A percentile compares a stretch with the other conserved stretches of the same genome.
These are phyloP conservation scores for Backusella tuberculispora DNA, from an alignment of 192 early-diverging fungal species.

Conservation along the genomic window DNA sequence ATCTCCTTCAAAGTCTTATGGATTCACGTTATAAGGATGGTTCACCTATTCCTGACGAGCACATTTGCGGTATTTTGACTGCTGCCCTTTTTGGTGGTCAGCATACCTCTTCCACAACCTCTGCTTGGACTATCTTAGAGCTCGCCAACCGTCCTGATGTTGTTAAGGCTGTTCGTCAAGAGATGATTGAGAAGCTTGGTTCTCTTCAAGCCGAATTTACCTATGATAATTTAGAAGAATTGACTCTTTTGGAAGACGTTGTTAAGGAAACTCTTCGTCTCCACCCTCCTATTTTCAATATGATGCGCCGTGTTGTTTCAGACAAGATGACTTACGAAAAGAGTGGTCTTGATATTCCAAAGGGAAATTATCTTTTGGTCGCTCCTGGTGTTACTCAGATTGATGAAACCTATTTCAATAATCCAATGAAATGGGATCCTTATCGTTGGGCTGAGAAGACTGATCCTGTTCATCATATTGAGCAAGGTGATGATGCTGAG, in stretches of 20 bases:
- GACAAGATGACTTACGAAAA: slow-evolving; percentile 66
- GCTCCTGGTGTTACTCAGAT: slow-evolving; percentile 80
- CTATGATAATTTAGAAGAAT: slow-evolving; percentile 76
- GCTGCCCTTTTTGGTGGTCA: slow-evolving; percentile 95
- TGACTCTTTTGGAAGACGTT: slow-evolving; percentile 75
- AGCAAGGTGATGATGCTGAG: slow-evolving; percentile 53
- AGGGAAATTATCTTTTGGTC: slow-evolving; percentile 86
- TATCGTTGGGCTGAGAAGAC: slow-evolving; percentile 69
- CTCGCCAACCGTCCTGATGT: slow-evolving; percentile 78
- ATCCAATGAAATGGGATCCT: slow-evolving; percentile 83
- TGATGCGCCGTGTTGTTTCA: slow-evolving; percentile 89
- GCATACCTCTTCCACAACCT: slow-evolving; percentile 93
- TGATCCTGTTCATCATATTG: slow-evolving; percentile 56
- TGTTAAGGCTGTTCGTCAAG: slow-evolving; percentile 65
- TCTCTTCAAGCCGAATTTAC: slow-evolving; percentile 53
- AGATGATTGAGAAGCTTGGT: slow-evolving; percentile 70
- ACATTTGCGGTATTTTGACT: slow-evolving; percentile 94
- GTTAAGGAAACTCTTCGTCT: slow-evolving; percentile 93
- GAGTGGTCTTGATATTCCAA: slow-evolving; percentile 85
- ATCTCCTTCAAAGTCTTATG: slow-evolving; percentile 86
- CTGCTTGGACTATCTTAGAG: slow-evolving; percentile 88
- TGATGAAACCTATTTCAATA: slow-evolving; percentile 78
- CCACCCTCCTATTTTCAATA: slow-evolving; percentile 89
- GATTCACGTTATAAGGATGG: slow-evolving; percentile 89
- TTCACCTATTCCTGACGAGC: slow-evolving; percentile 76